Base-by-base conservation (phyloP, 139 green algal species). In the Chlamydomonas asymmetrica region DNA sequence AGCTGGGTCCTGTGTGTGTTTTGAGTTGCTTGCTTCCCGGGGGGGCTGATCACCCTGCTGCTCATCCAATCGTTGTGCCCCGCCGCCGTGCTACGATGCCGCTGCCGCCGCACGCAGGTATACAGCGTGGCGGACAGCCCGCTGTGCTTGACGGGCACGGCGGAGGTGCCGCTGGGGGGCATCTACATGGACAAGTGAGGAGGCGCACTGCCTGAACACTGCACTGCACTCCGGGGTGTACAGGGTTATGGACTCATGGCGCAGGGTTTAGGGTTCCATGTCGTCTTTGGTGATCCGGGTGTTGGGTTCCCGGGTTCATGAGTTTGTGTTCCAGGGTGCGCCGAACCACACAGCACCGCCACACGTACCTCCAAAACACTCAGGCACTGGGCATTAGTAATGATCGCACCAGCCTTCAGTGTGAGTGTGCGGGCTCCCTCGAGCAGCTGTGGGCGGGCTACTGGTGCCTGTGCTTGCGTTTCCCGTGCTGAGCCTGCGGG, bases 111-210 rank as follows among this genome's bases (percentile, higher is more conserved):
- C 16, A 13, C 61, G 41, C 83, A 97, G 90, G 90, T 98, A 38
- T 99, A 99, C 82, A 88, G 73, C 39, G 73, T 98, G 0, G 72
- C 82, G 66, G 87, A 94, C 84, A 91, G 79, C 25, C 81, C 87
- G 7, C 84, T 98, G 56, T 98, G 95, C 81, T 84, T 99, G 20
- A 95, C 96, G 5, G 96, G 96, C 57, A 99, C 96, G 0, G 94
- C 96, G 27, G 96, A 99, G 82, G 94, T 99, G 38, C 95, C 94
- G 0, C 86, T 99, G 32, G 96, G 84, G 7, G 95, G 91, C 23
- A 29, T 97, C 3, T 93, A 93, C 88, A 97, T 97, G 95, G 92
- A 98, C 83, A 72, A 87, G 69, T 32, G 23, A 37, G n/a, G n/a
- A n/a, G n/a, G n/a, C n/a, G 48, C 48, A 56, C n/a, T n/a, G n/a